phyloP scores from a whole-genome alignment of 352 stramenopile genomes.

The Globisporangium uncinulatum region DNA sequence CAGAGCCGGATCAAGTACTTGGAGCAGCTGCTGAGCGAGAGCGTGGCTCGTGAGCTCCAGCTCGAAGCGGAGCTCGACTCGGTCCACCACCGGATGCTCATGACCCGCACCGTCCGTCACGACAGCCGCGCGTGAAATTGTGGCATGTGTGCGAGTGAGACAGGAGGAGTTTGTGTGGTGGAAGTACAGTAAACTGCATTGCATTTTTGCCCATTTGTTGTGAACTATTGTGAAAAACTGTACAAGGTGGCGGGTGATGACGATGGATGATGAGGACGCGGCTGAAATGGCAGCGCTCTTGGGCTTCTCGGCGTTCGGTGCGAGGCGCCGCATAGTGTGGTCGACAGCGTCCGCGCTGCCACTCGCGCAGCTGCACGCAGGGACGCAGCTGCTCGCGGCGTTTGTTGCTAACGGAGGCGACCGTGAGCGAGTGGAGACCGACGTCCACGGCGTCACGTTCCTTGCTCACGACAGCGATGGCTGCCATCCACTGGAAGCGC shows the following conservation, averaged over 20 bases:
- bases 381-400: slow-evolving; percentile 25
- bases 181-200: not conserved
- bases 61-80: slow-evolving; percentile 76
- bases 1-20: slow-evolving; percentile 86
- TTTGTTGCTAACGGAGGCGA: not conserved
- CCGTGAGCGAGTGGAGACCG: slow-evolving; percentile 11
- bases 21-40: slow-evolving; percentile 79
- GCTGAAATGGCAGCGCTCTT: slow-evolving; percentile 32
- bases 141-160: not conserved
- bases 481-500: not conserved
- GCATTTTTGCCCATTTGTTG: not conserved
- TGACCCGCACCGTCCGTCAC: slow-evolving; percentile 11
- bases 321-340: slow-evolving; percentile 1
- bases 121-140: slow-evolving; percentile 10
- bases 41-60: slow-evolving; percentile 76
- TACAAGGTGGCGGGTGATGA: not conserved
- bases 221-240: not conserved
- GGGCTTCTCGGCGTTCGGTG: slow-evolving; percentile 65
- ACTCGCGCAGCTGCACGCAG: slow-evolving; percentile 28
- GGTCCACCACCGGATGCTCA: slow-evolving; percentile 37
- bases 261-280: slow-evolving; percentile 17
- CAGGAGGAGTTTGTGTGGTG: not conserved
- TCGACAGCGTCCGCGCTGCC: not conserved
- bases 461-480: slow-evolving; percentile 14
- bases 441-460: slow-evolving; percentile 21